Evolutionary conservation across 148 eudicot genomes (phyloP).

Genomic region (Limonium bicolor): DNA sequence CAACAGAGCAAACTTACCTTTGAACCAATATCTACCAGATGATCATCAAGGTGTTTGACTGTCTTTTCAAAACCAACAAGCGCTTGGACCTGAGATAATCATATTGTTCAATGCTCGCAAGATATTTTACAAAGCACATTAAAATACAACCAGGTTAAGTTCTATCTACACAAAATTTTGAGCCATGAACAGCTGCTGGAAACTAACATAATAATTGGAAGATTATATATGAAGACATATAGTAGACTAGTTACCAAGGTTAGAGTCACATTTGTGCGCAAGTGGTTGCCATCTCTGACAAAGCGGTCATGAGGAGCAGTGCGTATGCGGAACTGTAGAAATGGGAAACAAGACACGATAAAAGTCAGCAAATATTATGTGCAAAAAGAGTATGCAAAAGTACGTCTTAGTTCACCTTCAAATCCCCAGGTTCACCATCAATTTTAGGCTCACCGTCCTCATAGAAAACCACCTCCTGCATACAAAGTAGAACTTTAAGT

Average conservation of each 20-base stretch:
- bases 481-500: not conserved
- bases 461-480: conserved; percentile 72
- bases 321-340: conserved; percentile 67
- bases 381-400: not conserved
- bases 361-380: not conserved
- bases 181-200: no score
- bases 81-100: conserved; percentile 79
- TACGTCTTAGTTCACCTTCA: conserved; percentile 31
- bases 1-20: conserved; percentile 29
- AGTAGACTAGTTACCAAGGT: conserved; percentile 74
- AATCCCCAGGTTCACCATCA: conserved; percentile 94
- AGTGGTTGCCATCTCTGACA: conserved; percentile 76
- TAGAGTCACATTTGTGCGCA: conserved; percentile 62
- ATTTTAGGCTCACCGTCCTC: conserved; percentile 94
- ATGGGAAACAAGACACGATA: not conserved
- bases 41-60: conserved; percentile 81
- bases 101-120: not conserved
- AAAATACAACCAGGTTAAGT: no score
- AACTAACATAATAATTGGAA: no score
- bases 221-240: no score
- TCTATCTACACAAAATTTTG: no score
- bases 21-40: conserved; percentile 55
- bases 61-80: conserved; percentile 93
- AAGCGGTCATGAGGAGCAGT: conserved; percentile 88
- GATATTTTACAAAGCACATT: not conserved